Conservation (phyloP, 306 rosid species). For the Dryas octopetala region DNA sequence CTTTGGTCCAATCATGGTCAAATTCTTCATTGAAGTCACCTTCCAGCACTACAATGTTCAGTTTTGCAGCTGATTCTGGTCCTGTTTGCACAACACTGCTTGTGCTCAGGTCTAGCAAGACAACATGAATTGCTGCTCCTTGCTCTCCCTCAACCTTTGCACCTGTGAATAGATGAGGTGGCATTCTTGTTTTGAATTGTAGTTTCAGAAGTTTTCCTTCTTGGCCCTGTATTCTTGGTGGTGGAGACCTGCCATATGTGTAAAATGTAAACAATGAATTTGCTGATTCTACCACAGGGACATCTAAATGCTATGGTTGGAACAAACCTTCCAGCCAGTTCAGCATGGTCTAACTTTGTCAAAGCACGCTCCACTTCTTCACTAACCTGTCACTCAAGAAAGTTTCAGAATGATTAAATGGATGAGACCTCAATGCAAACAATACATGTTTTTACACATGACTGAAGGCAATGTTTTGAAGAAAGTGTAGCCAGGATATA, state of each 20-base stretch:
- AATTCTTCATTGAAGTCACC: slow-evolving; percentile 74
- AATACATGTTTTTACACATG: neutral
- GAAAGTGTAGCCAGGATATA: neutral
- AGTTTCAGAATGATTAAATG: slow-evolving; percentile 28
- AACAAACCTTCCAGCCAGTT: slow-evolving; percentile 65
- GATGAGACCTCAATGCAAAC: neutral
- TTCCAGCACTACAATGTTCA: slow-evolving; percentile 77
- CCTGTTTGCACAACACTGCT: slow-evolving; percentile 61
- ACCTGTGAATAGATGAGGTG: slow-evolving; percentile 81
- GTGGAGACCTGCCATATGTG: slow-evolving; percentile 46
- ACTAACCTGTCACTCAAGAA: slow-evolving; percentile 58
- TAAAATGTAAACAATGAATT: slow-evolving; percentile 6
- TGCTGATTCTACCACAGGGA: neutral
- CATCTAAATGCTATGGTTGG: slow-evolving; percentile 6
- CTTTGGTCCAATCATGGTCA: slow-evolving; percentile 59
- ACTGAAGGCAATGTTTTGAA: neutral
- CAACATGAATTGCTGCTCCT: slow-evolving; percentile 67
- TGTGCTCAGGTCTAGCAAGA: slow-evolving; percentile 51
- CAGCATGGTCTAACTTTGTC: slow-evolving; percentile 50
- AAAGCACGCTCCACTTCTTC: slow-evolving; percentile 89
- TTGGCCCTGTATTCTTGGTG: slow-evolving; percentile 53
- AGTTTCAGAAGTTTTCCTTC: slow-evolving; percentile 58
- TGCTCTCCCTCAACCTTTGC: slow-evolving; percentile 91
- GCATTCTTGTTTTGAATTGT: slow-evolving; percentile 80
- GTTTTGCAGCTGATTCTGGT: slow-evolving; percentile 60